Evolutionary conservation across 345 rosid genomes (phyloP).

Genomic region (Melastoma malabathricum): DNA sequence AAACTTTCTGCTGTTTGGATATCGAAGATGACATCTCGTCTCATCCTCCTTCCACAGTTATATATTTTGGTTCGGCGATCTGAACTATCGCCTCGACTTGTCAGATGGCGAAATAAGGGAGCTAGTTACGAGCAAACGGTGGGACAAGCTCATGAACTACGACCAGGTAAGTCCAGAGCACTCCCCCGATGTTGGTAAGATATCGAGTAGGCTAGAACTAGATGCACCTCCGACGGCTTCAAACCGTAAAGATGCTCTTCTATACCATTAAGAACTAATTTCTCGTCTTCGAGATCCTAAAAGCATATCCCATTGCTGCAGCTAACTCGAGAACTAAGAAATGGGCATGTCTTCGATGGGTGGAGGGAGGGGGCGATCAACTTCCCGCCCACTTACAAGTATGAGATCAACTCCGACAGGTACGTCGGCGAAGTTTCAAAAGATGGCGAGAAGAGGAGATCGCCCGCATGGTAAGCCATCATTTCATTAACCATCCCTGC

Average conservation of each 20-base stretch:
- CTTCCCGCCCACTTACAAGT: constrained; percentile 93
- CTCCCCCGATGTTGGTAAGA: too few species aligned
- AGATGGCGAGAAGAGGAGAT: constrained; percentile 89
- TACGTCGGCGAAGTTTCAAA: constrained; percentile 68
- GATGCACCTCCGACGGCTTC: too few species aligned
- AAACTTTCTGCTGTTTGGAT: background rate
- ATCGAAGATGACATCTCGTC: background rate
- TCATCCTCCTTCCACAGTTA: constrained; percentile 33
- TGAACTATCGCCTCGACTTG: constrained; percentile 85
- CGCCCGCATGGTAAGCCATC: constrained; percentile 81
- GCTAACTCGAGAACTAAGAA: constrained; percentile 59
- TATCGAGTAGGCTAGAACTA: too few species aligned
- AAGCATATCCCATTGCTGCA: constrained; percentile 9
- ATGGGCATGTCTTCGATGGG: constrained; percentile 77
- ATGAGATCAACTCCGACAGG: constrained; percentile 70
- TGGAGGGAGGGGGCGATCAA: constrained; percentile 81
- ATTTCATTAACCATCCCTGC: background rate
- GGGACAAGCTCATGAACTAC: constrained; percentile 65
- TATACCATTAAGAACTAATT: too few species aligned
- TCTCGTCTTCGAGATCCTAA: too few species aligned
- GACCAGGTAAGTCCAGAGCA: constrained; percentile 49
- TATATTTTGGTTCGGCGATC: constrained; percentile 94
- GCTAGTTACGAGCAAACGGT: constrained; percentile 53
- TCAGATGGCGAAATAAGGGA: constrained; percentile 59
- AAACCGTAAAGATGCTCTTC: too few species aligned